A percentile compares a stretch with the other conserved stretches of the same genome.
phyloP scores from a whole-genome alignment of 2,329 filamentous ascomycete species.

The Juglanconis oblonga region DNA sequence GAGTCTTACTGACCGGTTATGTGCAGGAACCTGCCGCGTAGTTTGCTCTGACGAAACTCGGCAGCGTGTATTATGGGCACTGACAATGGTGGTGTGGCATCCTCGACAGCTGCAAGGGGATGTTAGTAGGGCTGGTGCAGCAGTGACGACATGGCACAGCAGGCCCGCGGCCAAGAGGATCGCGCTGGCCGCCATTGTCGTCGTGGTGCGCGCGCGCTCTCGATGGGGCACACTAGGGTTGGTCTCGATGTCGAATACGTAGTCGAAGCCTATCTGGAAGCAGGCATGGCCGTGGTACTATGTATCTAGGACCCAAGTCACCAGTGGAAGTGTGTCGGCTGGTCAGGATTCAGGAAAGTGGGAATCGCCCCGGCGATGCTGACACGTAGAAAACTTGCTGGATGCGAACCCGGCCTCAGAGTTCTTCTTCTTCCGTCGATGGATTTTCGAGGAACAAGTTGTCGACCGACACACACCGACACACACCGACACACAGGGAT shows the following conservation, averaged over 20 bases:
- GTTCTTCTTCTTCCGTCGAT: too few relatives aligned
- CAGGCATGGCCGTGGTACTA: too few relatives aligned
- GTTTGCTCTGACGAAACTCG: constrained; percentile 35
- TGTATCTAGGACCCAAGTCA: too few relatives aligned
- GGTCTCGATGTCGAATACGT: neutral
- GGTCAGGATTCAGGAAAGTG: too few relatives aligned
- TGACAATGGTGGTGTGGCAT: constrained; percentile 5
- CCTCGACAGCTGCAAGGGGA: constrained; percentile 12
- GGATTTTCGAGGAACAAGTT: too few relatives aligned
- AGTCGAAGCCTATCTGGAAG: too few relatives aligned
- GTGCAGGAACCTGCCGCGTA: constrained; percentile 79
- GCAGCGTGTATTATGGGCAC: constrained; percentile 18
- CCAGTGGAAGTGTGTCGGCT: too few relatives aligned
- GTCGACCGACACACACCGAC: neutral
- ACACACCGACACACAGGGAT: neutral
- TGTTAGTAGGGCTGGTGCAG: constrained; percentile 20
- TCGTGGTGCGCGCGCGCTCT: constrained; percentile 1
- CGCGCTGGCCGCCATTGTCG: constrained; percentile 6
- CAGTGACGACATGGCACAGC: constrained; percentile 30
- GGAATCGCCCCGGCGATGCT: too few relatives aligned
- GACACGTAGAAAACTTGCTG: too few relatives aligned
- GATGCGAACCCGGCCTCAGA: too few relatives aligned
- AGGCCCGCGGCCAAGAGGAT: constrained; percentile 20
- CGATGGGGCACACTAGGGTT: neutral
- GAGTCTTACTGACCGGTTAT: constrained; percentile 66